Percentiles rank a stretch among this genome's conserved stretches.
Evolutionary conservation across 768 basidiomycete genomes (phyloP).

Genomic region (Boletus reticuloceps): DNA sequence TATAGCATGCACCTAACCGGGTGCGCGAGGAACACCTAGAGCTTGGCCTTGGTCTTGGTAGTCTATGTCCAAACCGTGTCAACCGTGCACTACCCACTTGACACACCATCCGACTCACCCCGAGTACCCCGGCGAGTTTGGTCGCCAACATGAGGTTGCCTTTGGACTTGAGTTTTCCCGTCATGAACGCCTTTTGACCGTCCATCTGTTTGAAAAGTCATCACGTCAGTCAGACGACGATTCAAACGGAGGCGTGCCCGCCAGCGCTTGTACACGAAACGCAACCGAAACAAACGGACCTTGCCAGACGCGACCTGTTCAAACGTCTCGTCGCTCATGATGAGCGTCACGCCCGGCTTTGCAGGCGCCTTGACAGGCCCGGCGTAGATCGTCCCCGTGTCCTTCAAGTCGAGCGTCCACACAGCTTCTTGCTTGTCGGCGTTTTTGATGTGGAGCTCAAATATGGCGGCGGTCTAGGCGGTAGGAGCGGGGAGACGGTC

Average conservation of each 20-base stretch:
- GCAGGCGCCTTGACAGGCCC: conserved; percentile 47
- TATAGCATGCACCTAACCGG: background rate
- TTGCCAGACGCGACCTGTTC: conserved; percentile 69
- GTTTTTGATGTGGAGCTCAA: conserved; percentile 81
- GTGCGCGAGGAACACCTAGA: conserved; percentile 24
- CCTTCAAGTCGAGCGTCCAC: conserved; percentile 96
- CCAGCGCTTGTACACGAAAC: background rate
- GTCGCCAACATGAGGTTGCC: conserved; percentile 95
- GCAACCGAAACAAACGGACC: conserved; percentile 36
- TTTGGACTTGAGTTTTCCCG: conserved; percentile 87
- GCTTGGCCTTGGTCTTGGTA: conserved; percentile 41
- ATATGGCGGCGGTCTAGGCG: conserved; percentile 77
- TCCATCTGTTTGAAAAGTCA: conserved; percentile 49
- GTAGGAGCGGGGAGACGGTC: background rate
- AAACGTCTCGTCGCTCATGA: conserved; percentile 75
- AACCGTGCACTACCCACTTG: background rate
- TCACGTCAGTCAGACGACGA: background rate
- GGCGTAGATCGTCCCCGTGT: conserved; percentile 71
- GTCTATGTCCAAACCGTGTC: conserved; percentile 17
- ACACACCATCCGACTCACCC: conserved; percentile 41
- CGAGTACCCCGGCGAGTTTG: conserved; percentile 81
- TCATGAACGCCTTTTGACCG: conserved; percentile 96
- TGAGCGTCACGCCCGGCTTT: conserved; percentile 82
- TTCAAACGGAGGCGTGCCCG: no score
- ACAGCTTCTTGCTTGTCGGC: conserved; percentile 62